Base-by-base conservation (phyloP, 108 stramenopile species). In the Cyclotella sp. region DNA sequence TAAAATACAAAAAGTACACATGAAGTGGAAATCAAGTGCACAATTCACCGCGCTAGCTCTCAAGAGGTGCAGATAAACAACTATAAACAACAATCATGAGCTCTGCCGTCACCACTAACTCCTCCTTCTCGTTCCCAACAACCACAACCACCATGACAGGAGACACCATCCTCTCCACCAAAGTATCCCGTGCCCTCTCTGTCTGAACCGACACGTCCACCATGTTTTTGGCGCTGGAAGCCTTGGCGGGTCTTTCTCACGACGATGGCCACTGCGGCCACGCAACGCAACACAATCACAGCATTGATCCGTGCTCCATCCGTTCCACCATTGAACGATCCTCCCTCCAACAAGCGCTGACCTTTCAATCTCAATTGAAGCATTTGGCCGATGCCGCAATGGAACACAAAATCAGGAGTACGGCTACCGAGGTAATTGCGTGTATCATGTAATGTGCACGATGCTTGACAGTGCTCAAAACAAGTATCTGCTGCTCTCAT, bases 161-260 rank as follows among this genome's bases (percentile, higher is more conserved):
- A 29, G 30, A 61, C 76, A 85, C 60, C 53, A 84, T 89, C 57
- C 82, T 95, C 55, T 88, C 90, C 61, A 80, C 86, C 73, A 95
- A 95, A 75, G 93, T 95, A 15, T 70, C 60, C 54, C 86, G 93
- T 39, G 91, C 93, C 58, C 75, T 95, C 53, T 78, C 90, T 69
- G 87, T 95, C 16, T 88, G 91, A 0, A 92, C 90, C 73, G 91
- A 95, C 79, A 95, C 93, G 26, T 88, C 90, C 60, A 90, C 91
- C 54, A 92, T 95, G 91, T 88, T 86, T 64, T 89, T 90, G 28
- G 93, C 93, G 12, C 70, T 95, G 72, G 91, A 90, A 68, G 91
- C 93, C n/a, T 73, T 95, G 67, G 88, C 88, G 15, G 77, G 83
- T 42, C 68, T 95, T 9, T 82, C 40, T n/a, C 47, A 42, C 6